Conservation (phyloP, 305 asterid species). For the Salvia sclarea region DNA sequence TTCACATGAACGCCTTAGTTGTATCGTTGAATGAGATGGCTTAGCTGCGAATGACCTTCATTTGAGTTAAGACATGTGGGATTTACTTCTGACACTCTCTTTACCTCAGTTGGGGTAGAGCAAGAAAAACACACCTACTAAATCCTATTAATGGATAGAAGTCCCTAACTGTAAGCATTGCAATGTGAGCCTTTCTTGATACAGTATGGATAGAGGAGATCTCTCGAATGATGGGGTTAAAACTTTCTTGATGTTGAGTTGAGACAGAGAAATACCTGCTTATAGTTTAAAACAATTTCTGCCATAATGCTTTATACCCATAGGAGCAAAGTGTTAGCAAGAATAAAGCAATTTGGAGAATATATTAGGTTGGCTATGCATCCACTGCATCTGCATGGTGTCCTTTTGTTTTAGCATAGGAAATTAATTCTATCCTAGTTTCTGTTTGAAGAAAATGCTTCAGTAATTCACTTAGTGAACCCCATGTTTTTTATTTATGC, state of each 20-base stretch:
- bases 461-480: conserved; percentile 5
- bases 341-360: not conserved
- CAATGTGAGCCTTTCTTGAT: not conserved
- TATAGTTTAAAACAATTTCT: not conserved
- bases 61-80: not conserved
- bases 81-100: not conserved
- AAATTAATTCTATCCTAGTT: no score
- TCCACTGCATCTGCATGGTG: not conserved
- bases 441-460: not conserved
- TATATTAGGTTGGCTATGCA: not conserved
- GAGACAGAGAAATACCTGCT: not conserved
- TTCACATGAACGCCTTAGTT: not conserved
- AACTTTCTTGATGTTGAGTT: not conserved
- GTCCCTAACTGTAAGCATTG: not conserved
- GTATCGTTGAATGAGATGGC: not conserved
- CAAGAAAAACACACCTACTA: no score
- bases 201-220: not conserved
- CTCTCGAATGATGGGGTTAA: not conserved
- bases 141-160: not conserved
- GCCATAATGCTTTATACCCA: not conserved
- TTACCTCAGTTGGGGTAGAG: no score
- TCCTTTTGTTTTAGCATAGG: not conserved
- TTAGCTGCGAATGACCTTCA: no score
- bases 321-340: not conserved
- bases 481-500: no score